These are phyloP conservation scores for Henckelia pumila DNA, from an alignment of 257 asterid genomes.

Conservation along the genomic window DNA sequence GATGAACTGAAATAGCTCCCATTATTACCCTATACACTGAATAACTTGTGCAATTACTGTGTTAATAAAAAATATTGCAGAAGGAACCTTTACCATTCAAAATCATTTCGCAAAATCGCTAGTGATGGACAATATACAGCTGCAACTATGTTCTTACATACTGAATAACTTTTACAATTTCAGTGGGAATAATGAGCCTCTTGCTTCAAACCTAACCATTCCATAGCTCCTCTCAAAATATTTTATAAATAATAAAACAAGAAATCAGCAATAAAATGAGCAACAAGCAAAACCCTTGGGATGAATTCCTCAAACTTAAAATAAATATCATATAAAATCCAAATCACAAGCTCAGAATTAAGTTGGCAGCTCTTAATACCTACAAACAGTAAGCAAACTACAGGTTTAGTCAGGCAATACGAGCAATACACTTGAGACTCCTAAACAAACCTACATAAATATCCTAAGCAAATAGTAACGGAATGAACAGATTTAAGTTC, in stretches of 20 bases:
- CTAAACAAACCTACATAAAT: constrained; percentile 12
- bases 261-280: not conserved
- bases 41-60: not conserved
- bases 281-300: not conserved
- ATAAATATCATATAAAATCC: too few species aligned
- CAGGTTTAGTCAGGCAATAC: not conserved
- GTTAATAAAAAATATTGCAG: not conserved
- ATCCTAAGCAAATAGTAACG: constrained; percentile 7
- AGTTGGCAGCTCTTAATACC: not conserved
- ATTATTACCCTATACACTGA: not conserved
- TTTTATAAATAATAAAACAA: too few species aligned
- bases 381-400: not conserved
- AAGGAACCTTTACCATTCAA: not conserved
- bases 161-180: not conserved
- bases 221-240: not conserved
- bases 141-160: not conserved
- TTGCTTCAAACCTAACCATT: not conserved
- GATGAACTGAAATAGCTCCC: not conserved
- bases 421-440: constrained; percentile 15
- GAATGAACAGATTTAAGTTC: constrained; percentile 23
- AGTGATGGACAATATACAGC: not conserved
- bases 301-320: not conserved
- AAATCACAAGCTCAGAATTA: not conserved
- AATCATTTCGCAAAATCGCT: not conserved
- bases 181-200: not conserved